Base-by-base conservation (phyloP, 805 yeast genomes). In the Candida taoyuanica region DNA sequence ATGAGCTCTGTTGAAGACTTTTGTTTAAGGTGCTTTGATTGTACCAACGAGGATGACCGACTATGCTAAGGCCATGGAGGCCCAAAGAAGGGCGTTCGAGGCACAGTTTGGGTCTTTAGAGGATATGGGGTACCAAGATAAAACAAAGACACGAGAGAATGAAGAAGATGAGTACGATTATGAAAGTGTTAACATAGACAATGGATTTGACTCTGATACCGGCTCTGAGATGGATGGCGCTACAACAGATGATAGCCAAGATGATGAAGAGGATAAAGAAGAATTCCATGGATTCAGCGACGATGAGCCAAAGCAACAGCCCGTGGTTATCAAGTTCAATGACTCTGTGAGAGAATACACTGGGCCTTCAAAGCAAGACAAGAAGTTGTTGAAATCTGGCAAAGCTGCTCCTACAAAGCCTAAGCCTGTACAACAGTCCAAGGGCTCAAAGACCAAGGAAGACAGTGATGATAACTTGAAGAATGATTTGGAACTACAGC, bases 401-500 rank as follows among this genome's bases (percentile, higher is more conserved):
- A 73, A 78, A 52, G 55, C 55, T 2, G 70, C 80, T 2, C 68
- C 80, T 1, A 49, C 73, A 19, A 58, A 50, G 27, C 51, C 43
- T 13, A 40, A 43, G 17, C 17, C 25, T 2, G 24, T 16, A n/a
- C n/a, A n/a, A n/a, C n/a, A 4, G 16, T 14, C 3, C 19, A 24
- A 26, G 29, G 26, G 19, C 30, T 37, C 24, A 26, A 37, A 33
- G 18, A 39, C 26, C 59, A 40, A 33, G 7, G 55, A 53, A 17
- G 68, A 62, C 17, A 73, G 72, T 21, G 64, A 60, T 25, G 76
- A 80, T 19, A 76, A 83, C 50, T 50, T 81, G 44, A 73, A 79
- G 43, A 81, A 82, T 48, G 93, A 83, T 57, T 52, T 81, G n/a
- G 84, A 79, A 49, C 62, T 85, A 33, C 89, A 84, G 55, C 62